These are phyloP conservation scores for Aspergillus terreus DNA, from an alignment of 2,329 filamentous ascomycete species.

Conservation along the genomic window DNA sequence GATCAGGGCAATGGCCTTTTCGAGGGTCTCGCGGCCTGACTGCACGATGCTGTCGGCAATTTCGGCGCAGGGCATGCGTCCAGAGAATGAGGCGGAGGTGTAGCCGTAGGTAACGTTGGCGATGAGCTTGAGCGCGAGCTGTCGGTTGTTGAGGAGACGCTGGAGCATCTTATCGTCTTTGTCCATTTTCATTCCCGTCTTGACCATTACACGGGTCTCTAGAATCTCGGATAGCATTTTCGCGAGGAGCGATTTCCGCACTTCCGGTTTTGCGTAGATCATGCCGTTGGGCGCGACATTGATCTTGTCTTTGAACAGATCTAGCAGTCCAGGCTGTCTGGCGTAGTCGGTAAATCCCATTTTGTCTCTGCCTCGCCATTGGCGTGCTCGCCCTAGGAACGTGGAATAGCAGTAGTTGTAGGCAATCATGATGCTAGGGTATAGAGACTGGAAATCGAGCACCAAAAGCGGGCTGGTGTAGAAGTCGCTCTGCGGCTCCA, in stretches of 20 bases:
- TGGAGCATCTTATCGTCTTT: constrained; percentile 84
- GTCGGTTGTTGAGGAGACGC: constrained; percentile 84
- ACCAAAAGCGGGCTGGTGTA: constrained; percentile 88
- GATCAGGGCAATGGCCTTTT: constrained; percentile 88
- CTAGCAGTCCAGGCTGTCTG: constrained; percentile 69
- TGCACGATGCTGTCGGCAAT: constrained; percentile 98
- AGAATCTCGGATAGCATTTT: constrained; percentile 97
- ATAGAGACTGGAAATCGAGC: constrained; percentile 92
- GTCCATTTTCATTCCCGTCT: constrained; percentile 91
- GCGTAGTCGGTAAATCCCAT: constrained; percentile 91
- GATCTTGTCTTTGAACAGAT: constrained; percentile 76
- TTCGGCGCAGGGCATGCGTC: constrained; percentile 95
- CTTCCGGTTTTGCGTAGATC: constrained; percentile 83
- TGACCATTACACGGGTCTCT: constrained; percentile 96
- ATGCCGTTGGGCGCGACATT: constrained; percentile 95
- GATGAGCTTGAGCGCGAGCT: constrained; percentile 89
- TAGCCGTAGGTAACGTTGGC: constrained; percentile 99
- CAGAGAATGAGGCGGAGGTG: constrained; percentile 93
- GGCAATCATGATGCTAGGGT: constrained; percentile 97
- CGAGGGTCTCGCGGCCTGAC: constrained; percentile 88
- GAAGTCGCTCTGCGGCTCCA: constrained; percentile 95
- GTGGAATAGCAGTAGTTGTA: constrained; percentile 99
- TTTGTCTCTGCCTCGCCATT: constrained; percentile 89
- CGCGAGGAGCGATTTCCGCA: constrained; percentile 84
- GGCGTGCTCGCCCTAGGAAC: constrained; percentile 78